Evolutionary conservation across 2,329 filamentous ascomycete species (phyloP).

Genomic region (Trichocomaceae sp.): DNA sequence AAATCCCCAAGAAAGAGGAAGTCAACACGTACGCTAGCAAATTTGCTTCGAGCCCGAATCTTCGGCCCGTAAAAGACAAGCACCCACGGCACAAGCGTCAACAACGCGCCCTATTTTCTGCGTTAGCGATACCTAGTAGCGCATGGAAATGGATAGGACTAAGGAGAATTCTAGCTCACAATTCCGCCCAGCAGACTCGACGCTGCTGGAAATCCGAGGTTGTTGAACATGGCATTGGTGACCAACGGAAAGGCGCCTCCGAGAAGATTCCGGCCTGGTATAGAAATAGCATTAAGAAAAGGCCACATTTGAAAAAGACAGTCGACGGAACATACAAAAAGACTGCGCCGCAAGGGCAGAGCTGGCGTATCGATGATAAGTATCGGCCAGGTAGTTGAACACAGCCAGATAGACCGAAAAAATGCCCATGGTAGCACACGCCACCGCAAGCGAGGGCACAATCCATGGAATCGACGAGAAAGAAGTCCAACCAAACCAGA

Average conservation of each 20-base stretch:
- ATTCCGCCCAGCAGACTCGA: constrained; percentile 71
- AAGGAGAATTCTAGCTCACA: no score
- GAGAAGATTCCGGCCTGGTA: constrained; percentile 62
- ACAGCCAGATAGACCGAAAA: constrained; percentile 80
- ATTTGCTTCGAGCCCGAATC: constrained; percentile 69
- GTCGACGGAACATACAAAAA: constrained; percentile 50
- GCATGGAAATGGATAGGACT: no score
- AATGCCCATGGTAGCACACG: constrained; percentile 74
- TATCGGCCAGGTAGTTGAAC: constrained; percentile 89
- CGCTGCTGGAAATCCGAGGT: constrained; percentile 63
- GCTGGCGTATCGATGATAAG: constrained; percentile 76
- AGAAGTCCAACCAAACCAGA: constrained; percentile 71
- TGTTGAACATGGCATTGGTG: constrained; percentile 64
- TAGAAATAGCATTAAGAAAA: not conserved
- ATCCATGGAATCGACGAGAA: constrained; percentile 62
- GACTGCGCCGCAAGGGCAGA: constrained; percentile 81
- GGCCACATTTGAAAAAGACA: not conserved
- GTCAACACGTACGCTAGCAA: constrained; percentile 55
- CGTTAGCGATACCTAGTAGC: no score
- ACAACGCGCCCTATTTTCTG: constrained; percentile 37
- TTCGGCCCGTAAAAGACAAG: constrained; percentile 69
- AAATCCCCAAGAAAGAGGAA: constrained; percentile 10
- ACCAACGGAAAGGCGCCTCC: constrained; percentile 76
- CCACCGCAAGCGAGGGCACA: constrained; percentile 62
- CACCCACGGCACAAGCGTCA: constrained; percentile 84